These are phyloP conservation scores for Eleusine indica DNA, from an alignment of 176 grass and related monocot genomes.

Conservation along the genomic window DNA sequence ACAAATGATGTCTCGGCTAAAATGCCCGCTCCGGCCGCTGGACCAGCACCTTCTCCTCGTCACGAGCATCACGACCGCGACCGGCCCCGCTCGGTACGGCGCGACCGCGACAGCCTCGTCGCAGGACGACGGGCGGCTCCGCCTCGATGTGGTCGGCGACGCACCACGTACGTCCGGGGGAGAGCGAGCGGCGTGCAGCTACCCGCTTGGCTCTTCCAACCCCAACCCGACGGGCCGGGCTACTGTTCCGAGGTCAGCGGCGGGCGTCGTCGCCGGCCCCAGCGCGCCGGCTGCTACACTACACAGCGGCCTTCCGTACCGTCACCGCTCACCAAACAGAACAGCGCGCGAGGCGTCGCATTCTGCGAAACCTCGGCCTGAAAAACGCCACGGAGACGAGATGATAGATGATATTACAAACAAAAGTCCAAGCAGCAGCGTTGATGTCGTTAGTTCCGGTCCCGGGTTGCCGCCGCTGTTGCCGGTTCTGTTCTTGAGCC, in stretches of 20 bases:
- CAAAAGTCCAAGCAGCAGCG: background rate
- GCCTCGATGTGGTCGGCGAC: background rate
- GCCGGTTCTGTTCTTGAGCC: background rate
- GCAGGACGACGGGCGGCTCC: background rate
- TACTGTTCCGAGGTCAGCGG: constrained; percentile 34
- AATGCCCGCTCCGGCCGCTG: background rate
- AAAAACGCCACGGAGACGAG: background rate
- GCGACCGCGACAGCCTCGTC: background rate
- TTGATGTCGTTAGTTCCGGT: background rate
- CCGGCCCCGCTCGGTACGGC: constrained; percentile 9
- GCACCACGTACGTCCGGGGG: constrained; percentile 9
- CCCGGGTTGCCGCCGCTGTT: constrained; percentile 8
- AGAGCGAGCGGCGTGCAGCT: background rate
- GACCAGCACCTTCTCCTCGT: background rate
- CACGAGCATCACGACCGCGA: background rate
- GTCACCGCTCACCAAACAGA: constrained; percentile 34
- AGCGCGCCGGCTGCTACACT: background rate
- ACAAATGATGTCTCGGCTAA: constrained; percentile 30
- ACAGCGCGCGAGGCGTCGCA: constrained; percentile 17
- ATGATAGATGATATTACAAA: background rate
- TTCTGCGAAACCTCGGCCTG: background rate
- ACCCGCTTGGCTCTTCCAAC: background rate
- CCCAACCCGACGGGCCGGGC: background rate
- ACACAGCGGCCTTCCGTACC: constrained; percentile 19
- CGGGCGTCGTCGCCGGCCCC: background rate